Conservation (phyloP, 352 stramenopile genomes). For the Phytophthora chlamydospora region DNA sequence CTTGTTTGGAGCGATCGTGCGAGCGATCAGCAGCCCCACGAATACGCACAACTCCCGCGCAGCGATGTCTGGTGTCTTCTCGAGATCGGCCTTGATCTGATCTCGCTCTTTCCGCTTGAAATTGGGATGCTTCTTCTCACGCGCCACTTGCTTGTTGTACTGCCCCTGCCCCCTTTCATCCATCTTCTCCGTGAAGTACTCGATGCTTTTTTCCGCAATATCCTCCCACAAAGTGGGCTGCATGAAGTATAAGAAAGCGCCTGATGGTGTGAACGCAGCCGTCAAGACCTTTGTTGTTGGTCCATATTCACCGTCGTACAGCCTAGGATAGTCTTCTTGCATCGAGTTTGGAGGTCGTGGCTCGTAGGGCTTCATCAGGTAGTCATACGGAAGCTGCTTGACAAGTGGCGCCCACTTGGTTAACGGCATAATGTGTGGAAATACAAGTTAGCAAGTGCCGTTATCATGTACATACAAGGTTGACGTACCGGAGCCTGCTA, state of each 20-base stretch:
- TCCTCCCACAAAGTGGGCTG: conserved; percentile 3
- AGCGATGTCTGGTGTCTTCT: neutral
- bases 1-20: conserved; percentile 16
- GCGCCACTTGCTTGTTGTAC: conserved; percentile 7
- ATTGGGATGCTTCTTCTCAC: conserved; percentile 4
- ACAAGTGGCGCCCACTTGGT: neutral
- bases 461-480: too few relatives aligned
- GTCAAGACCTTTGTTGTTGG: neutral
- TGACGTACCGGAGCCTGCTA: too few relatives aligned
- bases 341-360: neutral
- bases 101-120: neutral
- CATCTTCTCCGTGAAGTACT: conserved; percentile 12
- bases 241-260: conserved; percentile 12
- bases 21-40: conserved; percentile 6
- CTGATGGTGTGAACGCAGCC: neutral
- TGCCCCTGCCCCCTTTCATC: neutral
- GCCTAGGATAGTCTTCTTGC: neutral
- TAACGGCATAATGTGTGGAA: too few relatives aligned
- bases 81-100: neutral
- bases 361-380: conserved; percentile 11
- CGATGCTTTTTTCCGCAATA: conserved; percentile 2
- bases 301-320: conserved; percentile 8
- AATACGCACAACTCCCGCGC: conserved; percentile 8
- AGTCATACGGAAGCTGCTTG: conserved; percentile 3
- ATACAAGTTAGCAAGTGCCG: too few relatives aligned